Evolutionary conservation across 306 rosid species (phyloP).

Genomic region (Hippophae rhamnoides): DNA sequence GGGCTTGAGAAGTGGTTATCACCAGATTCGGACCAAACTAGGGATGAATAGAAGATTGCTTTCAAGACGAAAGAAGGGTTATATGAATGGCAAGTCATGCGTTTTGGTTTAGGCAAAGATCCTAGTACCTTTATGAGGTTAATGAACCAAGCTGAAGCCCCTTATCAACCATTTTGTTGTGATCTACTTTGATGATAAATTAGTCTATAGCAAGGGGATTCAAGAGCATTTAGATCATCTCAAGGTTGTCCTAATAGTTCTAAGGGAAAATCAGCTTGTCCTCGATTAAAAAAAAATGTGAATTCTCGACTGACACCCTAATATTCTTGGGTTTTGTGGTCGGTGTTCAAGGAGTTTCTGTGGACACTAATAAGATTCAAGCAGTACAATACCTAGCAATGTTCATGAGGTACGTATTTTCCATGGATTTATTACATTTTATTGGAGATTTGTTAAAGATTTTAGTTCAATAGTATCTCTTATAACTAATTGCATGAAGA

Average conservation of each 20-base stretch:
- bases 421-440: neutral
- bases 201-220: neutral
- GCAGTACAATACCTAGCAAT: neutral
- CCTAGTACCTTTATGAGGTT: neutral
- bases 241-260: neutral
- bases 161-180: neutral
- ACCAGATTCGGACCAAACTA: neutral
- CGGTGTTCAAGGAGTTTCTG: neutral
- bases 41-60: neutral
- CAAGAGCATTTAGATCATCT: neutral
- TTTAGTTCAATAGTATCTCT: neutral
- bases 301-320: neutral
- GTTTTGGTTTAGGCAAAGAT: neutral
- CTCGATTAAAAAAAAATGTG: neutral
- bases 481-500: neutral
- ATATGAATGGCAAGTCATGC: neutral
- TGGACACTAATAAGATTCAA: neutral
- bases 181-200: neutral
- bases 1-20: neutral
- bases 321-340: neutral
- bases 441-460: neutral
- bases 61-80: neutral
- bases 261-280: neutral
- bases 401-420: neutral
- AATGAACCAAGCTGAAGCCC: neutral